Evolutionary conservation across 2,329 filamentous ascomycete species (phyloP).

Genomic region (Xylariaceae sp.): DNA sequence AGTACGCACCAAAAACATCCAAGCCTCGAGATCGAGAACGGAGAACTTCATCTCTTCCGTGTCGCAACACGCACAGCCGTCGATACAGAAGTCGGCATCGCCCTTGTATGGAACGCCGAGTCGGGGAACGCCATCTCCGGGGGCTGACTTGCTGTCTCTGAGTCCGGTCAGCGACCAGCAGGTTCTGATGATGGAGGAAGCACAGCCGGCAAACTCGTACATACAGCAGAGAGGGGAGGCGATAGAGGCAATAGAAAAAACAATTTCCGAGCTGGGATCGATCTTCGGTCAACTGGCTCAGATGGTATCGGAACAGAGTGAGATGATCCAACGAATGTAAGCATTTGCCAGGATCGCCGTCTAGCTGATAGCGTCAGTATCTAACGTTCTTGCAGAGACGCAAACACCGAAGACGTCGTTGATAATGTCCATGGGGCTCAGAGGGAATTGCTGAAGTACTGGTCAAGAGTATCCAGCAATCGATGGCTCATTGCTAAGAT

Average conservation of each 20-base stretch:
- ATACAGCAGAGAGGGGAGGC: conserved; percentile 93
- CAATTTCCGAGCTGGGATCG: conserved; percentile 86
- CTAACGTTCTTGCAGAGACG: conserved; percentile 68
- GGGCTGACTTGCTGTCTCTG: conserved; percentile 77
- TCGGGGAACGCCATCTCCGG: conserved; percentile 66
- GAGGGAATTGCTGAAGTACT: conserved; percentile 94
- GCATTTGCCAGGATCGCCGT: too few species aligned
- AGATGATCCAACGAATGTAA: conserved; percentile 73
- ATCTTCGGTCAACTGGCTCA: conserved; percentile 94
- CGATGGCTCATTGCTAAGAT: conserved; percentile 88
- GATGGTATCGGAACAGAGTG: conserved; percentile 96
- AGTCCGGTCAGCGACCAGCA: conserved; percentile 88
- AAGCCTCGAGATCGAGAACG: conserved; percentile 86
- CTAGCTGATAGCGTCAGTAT: neutral
- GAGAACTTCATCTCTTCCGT: conserved; percentile 96
- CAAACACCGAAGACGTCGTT: conserved; percentile 96
- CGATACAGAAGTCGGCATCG: conserved; percentile 75
- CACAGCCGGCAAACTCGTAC: conserved; percentile 81
- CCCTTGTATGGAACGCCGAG: conserved; percentile 83
- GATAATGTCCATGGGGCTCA: conserved; percentile 98
- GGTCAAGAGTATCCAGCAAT: conserved; percentile 91
- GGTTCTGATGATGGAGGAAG: conserved; percentile 90
- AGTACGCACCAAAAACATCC: conserved; percentile 95
- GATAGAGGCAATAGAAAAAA: conserved; percentile 95
- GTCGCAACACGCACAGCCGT: conserved; percentile 71